These are phyloP conservation scores for Clavulina sp. DNA, from an alignment of 768 basidiomycete genomes.

Conservation along the genomic window DNA sequence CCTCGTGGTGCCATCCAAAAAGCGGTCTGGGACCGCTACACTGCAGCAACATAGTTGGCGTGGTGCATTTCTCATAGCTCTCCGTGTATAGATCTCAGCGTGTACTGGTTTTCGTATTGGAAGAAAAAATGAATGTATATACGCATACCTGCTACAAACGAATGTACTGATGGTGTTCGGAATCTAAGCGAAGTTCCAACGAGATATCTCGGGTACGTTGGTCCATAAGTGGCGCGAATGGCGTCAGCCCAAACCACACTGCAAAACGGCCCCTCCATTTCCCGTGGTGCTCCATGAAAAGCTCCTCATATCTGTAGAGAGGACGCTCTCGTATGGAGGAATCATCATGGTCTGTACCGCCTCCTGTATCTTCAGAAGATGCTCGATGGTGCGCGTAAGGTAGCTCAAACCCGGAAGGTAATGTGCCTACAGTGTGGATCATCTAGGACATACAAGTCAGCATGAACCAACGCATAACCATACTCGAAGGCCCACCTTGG, in stretches of 20 bases:
- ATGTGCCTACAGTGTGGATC: too few species aligned
- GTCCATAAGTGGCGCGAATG: constrained; percentile 22
- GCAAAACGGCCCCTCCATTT: constrained; percentile 31
- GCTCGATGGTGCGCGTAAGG: constrained; percentile 20
- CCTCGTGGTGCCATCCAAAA: constrained; percentile 15
- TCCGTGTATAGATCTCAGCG: neutral
- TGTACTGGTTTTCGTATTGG: neutral
- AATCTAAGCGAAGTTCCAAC: neutral
- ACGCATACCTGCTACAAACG: neutral
- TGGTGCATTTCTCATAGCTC: neutral
- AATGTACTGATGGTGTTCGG: neutral
- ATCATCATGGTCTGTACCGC: constrained; percentile 57
- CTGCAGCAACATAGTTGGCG: too few species aligned
- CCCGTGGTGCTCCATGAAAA: constrained; percentile 33
- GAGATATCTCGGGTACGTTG: neutral
- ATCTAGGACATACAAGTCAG: too few species aligned
- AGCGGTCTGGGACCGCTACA: constrained; percentile 14
- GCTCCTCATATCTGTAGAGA: constrained; percentile 54
- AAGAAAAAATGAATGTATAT: neutral
- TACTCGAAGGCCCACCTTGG: constrained; percentile 24
- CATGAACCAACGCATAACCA: too few species aligned
- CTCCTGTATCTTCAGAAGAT: constrained; percentile 46
- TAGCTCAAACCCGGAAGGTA: too few species aligned
- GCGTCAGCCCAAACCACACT: constrained; percentile 53
- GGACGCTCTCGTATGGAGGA: constrained; percentile 40